Base-by-base conservation (phyloP, 2,329 filamentous ascomycete species). In the Neurospora crassa region DNA sequence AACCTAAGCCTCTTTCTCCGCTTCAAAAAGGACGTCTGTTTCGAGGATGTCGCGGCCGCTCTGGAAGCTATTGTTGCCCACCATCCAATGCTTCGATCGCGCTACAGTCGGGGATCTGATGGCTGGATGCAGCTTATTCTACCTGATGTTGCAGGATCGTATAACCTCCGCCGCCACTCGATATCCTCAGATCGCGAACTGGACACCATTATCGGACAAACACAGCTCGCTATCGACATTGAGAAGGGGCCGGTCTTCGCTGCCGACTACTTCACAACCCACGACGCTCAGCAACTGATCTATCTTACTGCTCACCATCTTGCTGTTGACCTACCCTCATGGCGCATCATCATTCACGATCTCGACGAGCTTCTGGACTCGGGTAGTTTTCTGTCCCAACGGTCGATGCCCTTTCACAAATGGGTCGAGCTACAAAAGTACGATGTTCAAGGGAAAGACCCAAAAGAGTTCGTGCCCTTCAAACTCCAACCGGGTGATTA, bases 281-380 rank as follows among this genome's bases (percentile, higher is more conserved):
- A 79, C 67, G 81, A 85, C 67, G 82, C 81, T 4, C 79, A 80
- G 71, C 84, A 86, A 69, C 78, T 84, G 70, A 74, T 88, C 2
- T 86, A 84, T 72, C 76, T 88, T 11, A 80, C 82, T 0, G 84
- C 85, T 0, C 86, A 88, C 72, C 85, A 86, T 68, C 80, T 87
- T 3, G 84, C 84, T 0, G 81, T 87, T 14, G 86, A 88, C 70
- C 76, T 84, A 11, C 80, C 80, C 7, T 87, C 85, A 0, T 87
- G 85, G 86, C 80, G 82, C 16, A 80, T 86, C 69, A 81, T 88
- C 24, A 78, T 84, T 4, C 80, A 83, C 18, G 86, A 87, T 68
- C 74, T 87, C 29, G 84, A 87, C 68, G 83, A 85, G 71, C 75
- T 87, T 1, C 77, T 88, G 0, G 80, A 79, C 18, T 79, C 80